Base-by-base conservation (phyloP, 1,139 yeast species). In the Yamadazyma conglobata region DNA sequence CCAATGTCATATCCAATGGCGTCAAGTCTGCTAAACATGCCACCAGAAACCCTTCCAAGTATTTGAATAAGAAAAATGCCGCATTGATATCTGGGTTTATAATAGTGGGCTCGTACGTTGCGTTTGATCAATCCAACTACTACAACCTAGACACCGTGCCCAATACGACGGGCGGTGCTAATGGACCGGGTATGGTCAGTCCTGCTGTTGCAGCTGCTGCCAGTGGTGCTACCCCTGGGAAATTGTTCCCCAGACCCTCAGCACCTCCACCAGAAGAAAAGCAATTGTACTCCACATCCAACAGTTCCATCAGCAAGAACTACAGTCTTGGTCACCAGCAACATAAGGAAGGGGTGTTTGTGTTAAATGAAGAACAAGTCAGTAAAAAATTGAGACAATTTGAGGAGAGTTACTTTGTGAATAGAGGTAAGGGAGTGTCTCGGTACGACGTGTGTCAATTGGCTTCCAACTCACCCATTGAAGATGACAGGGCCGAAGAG, bases 391-490 rank as follows among this genome's bases (percentile, higher is more conserved):
- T 89, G 40, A 74, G 91, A 37, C 79, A 78, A 42, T 68, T 70
- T 45, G 95, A 89, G 52, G 94, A 88, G 56, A 79, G 93, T 42
- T 86, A 81, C 50, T 53, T 64, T 24, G 91, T 89, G 13, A 79
- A 84, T 43, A 70, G 96, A 37, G 89, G 93, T 10, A 81, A 83
- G 43, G 97, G 97, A n/a, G 91, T 91, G 11, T 58, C 79, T n/a
- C 68, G 98, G 34, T 89, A 88, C 50, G 98, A 93, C 52, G 75
- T 87, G 19, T 76, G 94, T 29, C 98, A 91, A 58, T 62, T 91
- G 36, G 84, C 97, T 6, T 82, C 95, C 24, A 93, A 91, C 55
- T 78, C 83, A 27, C 98, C 98, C 7, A 87, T 89, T 43, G 99
- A 91, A 56, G 98, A 91, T 53, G 96, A 86, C 50, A 74, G 94